These are phyloP conservation scores for Tulasnella sp. DNA, from an alignment of 768 basidiomycete species.

Conservation along the genomic window DNA sequence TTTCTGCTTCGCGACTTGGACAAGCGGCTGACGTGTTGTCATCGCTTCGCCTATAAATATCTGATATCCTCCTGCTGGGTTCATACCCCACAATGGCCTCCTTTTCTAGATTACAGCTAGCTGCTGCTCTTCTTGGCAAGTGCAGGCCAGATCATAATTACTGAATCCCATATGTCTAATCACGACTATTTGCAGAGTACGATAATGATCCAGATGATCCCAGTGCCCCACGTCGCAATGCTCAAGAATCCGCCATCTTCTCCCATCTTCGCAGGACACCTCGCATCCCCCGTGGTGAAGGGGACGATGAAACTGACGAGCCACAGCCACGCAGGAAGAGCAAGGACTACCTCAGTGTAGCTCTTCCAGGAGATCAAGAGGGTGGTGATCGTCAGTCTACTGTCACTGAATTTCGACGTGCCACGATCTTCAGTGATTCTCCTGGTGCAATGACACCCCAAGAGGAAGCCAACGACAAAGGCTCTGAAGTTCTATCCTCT, in stretches of 20 bases:
- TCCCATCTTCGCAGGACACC: slow-evolving; percentile 10
- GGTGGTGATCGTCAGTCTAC: background rate
- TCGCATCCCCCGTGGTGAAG: background rate
- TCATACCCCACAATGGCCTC: slow-evolving; percentile 18
- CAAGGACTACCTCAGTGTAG: background rate
- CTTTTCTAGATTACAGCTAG: slow-evolving; percentile 20
- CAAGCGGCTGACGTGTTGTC: too few species aligned
- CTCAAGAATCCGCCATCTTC: slow-evolving; percentile 18
- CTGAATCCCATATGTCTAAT: background rate
- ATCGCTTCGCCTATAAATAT: too few species aligned
- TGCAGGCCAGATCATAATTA: background rate
- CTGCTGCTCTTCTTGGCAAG: slow-evolving; percentile 14
- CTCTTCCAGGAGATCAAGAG: background rate
- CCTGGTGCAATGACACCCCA: slow-evolving; percentile 37
- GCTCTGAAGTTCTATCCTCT: slow-evolving; percentile 69
- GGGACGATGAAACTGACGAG: background rate
- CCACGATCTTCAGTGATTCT: slow-evolving; percentile 25
- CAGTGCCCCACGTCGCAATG: slow-evolving; percentile 13
- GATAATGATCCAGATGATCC: slow-evolving; percentile 18
- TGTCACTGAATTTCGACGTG: background rate
- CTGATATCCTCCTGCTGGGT: background rate
- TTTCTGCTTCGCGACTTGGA: too few species aligned
- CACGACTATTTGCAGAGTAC: slow-evolving; percentile 5
- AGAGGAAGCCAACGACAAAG: slow-evolving; percentile 36
- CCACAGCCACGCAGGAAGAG: slow-evolving; percentile 2